phyloP scores from a whole-genome alignment of 2,329 filamentous ascomycete species.

The Pyrenophora seminiperda region DNA sequence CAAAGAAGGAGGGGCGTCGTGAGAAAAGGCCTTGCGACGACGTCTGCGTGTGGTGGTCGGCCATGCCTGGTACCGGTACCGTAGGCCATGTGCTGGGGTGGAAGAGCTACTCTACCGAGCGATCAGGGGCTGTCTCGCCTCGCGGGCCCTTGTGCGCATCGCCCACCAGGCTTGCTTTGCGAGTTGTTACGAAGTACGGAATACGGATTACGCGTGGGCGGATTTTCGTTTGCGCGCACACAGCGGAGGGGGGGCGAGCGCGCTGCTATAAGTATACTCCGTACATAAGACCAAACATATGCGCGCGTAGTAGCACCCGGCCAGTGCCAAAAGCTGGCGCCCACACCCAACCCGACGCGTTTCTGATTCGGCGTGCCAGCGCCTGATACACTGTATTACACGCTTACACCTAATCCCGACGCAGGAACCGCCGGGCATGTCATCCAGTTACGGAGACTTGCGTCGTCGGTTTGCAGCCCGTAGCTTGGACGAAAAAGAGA shows the following conservation, averaged over 20 bases:
- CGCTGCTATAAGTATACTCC: no score
- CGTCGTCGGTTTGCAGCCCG: no score
- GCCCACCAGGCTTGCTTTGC: background rate
- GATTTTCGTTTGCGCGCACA: background rate
- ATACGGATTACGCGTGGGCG: background rate
- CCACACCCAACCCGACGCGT: background rate
- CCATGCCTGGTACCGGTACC: constrained; percentile 18
- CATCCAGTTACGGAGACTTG: no score
- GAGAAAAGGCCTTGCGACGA: constrained; percentile 33
- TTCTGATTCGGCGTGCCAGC: constrained; percentile 14
- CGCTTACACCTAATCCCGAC: constrained; percentile 12
- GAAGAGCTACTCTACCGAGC: constrained; percentile 13
- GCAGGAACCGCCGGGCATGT: constrained; percentile 13
- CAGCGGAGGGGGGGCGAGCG: background rate
- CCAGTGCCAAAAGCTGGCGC: background rate
- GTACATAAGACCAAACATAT: background rate
- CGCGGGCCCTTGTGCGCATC: constrained; percentile 6
- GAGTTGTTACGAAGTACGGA: background rate
- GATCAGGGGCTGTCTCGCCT: constrained; percentile 22
- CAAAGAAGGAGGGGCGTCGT: constrained; percentile 42
- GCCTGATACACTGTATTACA: constrained; percentile 5
- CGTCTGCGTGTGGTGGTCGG: constrained; percentile 14
- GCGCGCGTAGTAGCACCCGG: background rate
- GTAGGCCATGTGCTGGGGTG: constrained; percentile 6
- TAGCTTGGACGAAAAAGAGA: no score